These are phyloP conservation scores for Penicillium sp. DNA, from an alignment of 2,329 filamentous ascomycete genomes.

Conservation along the genomic window DNA sequence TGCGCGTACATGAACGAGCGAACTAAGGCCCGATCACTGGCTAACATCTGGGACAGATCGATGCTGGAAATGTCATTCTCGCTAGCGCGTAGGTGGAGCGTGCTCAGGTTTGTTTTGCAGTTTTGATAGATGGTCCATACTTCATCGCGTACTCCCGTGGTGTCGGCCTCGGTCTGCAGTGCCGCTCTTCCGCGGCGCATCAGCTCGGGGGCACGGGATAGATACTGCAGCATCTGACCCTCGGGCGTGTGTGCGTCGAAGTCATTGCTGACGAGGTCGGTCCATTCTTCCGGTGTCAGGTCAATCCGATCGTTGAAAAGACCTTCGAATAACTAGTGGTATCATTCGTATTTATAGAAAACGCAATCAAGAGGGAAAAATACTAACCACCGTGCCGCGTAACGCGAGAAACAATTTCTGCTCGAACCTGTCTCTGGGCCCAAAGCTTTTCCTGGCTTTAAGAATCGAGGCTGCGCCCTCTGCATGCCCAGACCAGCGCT, in stretches of 20 bases:
- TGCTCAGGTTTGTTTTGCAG: constrained; percentile 17
- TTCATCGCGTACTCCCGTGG: constrained; percentile 18
- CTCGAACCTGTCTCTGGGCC: constrained; percentile 36
- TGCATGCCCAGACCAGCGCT: constrained; percentile 29
- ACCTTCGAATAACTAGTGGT: constrained; percentile 35
- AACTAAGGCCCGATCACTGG: constrained; percentile 1
- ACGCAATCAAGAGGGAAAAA: background rate
- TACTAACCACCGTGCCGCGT: constrained; percentile 36
- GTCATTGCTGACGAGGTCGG: constrained; percentile 30
- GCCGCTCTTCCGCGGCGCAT: constrained; percentile 26
- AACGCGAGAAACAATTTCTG: constrained; percentile 33
- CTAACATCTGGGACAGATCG: background rate
- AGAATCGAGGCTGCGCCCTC: constrained; percentile 39
- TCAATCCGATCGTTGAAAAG: constrained; percentile 35
- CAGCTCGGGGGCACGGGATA: constrained; percentile 32
- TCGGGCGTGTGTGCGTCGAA: constrained; percentile 28
- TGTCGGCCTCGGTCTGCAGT: constrained; percentile 6
- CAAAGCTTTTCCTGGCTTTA: constrained; percentile 30
- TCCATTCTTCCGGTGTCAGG: constrained; percentile 35
- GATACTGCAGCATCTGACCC: constrained; percentile 30
- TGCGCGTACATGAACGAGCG: constrained; percentile 26
- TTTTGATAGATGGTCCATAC: constrained; percentile 23
- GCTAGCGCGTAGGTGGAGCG: constrained; percentile 16
- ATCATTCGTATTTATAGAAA: background rate
- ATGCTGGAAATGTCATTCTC: constrained; percentile 9